Evolutionary conservation across 306 rosid genomes (phyloP).

Genomic region (Hippophae tibetana): DNA sequence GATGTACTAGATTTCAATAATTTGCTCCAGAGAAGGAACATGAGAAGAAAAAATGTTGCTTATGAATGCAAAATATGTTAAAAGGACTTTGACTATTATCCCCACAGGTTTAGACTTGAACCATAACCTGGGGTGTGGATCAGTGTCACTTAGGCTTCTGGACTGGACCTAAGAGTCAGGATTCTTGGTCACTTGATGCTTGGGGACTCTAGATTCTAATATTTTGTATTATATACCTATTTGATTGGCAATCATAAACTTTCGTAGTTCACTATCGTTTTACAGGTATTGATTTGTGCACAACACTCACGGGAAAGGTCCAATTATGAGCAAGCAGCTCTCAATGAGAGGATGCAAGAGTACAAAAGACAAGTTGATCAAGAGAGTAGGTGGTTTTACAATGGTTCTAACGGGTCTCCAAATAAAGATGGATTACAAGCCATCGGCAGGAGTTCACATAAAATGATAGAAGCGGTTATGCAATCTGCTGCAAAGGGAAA

Average conservation of each 20-base stretch:
- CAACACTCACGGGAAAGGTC: slow-evolving; percentile 98
- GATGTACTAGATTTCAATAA: background rate
- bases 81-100: background rate
- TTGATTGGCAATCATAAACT: slow-evolving; percentile 15
- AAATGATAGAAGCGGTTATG: slow-evolving; percentile 99
- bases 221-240: background rate
- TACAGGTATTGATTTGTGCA: slow-evolving; percentile 93
- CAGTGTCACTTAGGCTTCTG: too few relatives aligned
- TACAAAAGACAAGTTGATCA: slow-evolving; percentile 93
- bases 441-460: slow-evolving; percentile 99
- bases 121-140: too few relatives aligned
- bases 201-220: background rate
- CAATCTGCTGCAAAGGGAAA: slow-evolving; percentile 99
- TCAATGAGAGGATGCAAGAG: slow-evolving; percentile 97
- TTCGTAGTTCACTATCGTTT: slow-evolving; percentile 17
- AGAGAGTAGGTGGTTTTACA: slow-evolving; percentile 88
- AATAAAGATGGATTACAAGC: slow-evolving; percentile 99
- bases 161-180: too few relatives aligned
- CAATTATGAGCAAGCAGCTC: slow-evolving; percentile 97
- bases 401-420: slow-evolving; percentile 91
- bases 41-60: background rate
- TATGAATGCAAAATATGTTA: background rate
- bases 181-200: slow-evolving; percentile 5
- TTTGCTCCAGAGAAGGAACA: background rate
- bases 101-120: too few relatives aligned